Evolutionary conservation across 805 yeast species (phyloP).

Genomic region (Candida caryicola): DNA sequence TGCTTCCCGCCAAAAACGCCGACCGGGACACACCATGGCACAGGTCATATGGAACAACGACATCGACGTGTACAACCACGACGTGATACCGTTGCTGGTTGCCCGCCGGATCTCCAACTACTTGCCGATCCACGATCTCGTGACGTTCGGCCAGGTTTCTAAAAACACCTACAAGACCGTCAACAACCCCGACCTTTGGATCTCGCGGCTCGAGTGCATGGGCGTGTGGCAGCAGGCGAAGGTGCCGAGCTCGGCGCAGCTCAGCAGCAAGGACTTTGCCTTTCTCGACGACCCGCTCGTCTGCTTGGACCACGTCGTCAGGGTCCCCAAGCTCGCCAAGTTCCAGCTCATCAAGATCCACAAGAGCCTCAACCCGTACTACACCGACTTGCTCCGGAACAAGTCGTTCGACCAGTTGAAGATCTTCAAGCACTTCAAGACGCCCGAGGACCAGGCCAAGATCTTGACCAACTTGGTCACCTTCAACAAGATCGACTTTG

Average conservation of each 20-base stretch:
- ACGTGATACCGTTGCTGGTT: slow-evolving; percentile 36
- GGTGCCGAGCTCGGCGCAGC: slow-evolving; percentile 6
- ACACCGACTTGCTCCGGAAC: slow-evolving; percentile 44
- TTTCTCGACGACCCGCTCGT: slow-evolving; percentile 28
- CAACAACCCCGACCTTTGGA: slow-evolving; percentile 41
- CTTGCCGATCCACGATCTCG: slow-evolving; percentile 37
- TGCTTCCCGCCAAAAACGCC: no score
- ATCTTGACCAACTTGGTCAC: slow-evolving; percentile 39
- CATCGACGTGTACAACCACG: slow-evolving; percentile 41
- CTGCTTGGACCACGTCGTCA: slow-evolving; percentile 30
- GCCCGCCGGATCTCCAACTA: slow-evolving; percentile 34
- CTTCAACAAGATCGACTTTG: slow-evolving; percentile 35
- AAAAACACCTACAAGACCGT: slow-evolving; percentile 37
- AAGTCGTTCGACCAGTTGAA: slow-evolving; percentile 40
- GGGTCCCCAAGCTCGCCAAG: slow-evolving; percentile 31
- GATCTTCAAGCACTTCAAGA: slow-evolving; percentile 44
- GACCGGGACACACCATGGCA: no score
- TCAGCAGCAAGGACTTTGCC: slow-evolving; percentile 7
- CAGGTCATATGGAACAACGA: slow-evolving; percentile 47
- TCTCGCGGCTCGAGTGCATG: slow-evolving; percentile 31
- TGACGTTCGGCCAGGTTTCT: slow-evolving; percentile 37
- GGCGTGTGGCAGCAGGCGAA: slow-evolving; percentile 35
- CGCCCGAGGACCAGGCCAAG: slow-evolving; percentile 52
- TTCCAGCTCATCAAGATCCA: slow-evolving; percentile 39
- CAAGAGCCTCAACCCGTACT: slow-evolving; percentile 40